Conservation (phyloP, 2,329 filamentous ascomycete species). For the Aspergillus quadrilineatus region DNA sequence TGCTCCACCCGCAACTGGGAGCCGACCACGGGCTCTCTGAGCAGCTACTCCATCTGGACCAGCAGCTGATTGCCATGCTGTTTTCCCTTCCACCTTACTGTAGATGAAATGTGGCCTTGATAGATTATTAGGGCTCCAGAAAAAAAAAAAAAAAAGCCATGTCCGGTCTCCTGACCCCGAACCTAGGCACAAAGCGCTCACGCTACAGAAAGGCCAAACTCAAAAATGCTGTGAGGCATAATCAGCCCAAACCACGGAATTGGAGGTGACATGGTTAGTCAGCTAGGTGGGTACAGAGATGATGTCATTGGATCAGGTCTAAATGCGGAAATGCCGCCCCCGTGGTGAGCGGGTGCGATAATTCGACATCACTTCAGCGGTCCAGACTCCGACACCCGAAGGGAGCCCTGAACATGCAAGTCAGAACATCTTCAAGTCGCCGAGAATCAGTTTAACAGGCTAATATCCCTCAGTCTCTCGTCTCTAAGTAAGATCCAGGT, state of each 20-base stretch:
- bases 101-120: not conserved
- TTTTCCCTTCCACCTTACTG: not conserved
- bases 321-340: not conserved
- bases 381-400: not conserved
- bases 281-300: not conserved
- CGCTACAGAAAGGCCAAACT: not conserved
- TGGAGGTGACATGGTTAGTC: not conserved
- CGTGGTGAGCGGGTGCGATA: not conserved
- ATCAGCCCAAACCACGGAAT: not conserved
- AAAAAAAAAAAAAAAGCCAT: not conserved
- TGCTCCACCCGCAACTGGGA: constrained; percentile 19
- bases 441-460: not conserved
- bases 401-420: not conserved
- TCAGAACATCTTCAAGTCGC: not conserved
- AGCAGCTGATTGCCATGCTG: not conserved
- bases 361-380: not conserved
- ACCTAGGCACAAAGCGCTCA: not conserved
- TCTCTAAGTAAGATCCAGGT: not conserved
- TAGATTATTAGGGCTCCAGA: not conserved
- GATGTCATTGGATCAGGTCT: not conserved
- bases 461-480: not conserved
- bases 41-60: not conserved
- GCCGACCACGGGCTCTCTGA: constrained; percentile 6
- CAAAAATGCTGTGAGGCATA: not conserved
- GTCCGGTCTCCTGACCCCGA: not conserved